Conservation (phyloP, 257 asterid genomes). For the Lavandula angustifolia region DNA sequence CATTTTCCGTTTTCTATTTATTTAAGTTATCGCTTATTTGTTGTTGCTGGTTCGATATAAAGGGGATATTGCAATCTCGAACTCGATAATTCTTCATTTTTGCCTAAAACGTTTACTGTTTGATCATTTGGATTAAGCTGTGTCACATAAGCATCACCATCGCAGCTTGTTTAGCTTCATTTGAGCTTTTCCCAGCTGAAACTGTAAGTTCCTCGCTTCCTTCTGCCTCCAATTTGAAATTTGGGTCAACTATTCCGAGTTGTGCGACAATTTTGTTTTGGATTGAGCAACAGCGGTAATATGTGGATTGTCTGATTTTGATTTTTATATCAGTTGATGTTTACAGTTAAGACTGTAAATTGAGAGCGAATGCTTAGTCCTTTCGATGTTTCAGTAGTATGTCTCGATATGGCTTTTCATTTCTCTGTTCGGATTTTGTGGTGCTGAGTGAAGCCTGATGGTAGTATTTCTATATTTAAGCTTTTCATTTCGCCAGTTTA, state of each 20-base stretch:
- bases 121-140: not conserved
- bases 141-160: not conserved
- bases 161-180: slow-evolving; percentile 15
- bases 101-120: slow-evolving; percentile 3
- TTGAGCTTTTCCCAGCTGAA: slow-evolving; percentile 4
- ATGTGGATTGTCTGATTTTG: not conserved
- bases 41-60: not conserved
- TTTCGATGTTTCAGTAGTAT: not conserved
- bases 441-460: not conserved
- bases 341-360: not conserved
- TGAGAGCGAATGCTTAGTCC: slow-evolving; percentile 12
- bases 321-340: not conserved
- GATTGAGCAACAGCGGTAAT: not conserved
- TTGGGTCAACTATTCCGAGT: not conserved
- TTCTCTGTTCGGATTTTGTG: slow-evolving; percentile 2
- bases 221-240: slow-evolving; percentile 3
- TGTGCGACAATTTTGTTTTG: not conserved
- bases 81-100: not conserved
- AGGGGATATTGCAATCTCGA: slow-evolving; percentile 11
- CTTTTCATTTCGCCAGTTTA: slow-evolving; percentile 10
- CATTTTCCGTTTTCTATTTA: not conserved
- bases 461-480: slow-evolving; percentile 19
- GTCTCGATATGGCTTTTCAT: slow-evolving; percentile 2
- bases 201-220: not conserved
- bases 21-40: not conserved